A percentile compares a stretch with the other conserved stretches of the same genome.
These are phyloP conservation scores for Xylaria bambusicola DNA, from an alignment of 495 filamentous ascomycete genomes.

Conservation along the genomic window DNA sequence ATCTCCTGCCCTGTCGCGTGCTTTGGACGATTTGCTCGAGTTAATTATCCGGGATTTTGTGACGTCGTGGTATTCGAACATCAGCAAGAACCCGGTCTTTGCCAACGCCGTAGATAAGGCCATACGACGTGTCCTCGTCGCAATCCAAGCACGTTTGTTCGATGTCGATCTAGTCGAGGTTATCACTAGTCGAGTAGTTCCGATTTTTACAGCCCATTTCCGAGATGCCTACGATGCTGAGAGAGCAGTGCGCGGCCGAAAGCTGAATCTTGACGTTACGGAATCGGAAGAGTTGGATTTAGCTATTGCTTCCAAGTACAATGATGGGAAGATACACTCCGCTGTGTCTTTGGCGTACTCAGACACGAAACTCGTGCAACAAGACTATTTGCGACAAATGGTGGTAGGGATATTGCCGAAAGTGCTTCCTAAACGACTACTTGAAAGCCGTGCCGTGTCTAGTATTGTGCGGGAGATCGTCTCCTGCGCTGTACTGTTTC, in stretches of 20 bases:
- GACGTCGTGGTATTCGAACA: conserved; percentile 81
- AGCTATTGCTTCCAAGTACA: conserved; percentile 91
- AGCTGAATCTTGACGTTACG: conserved; percentile 85
- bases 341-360: conserved; percentile 81
- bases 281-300: conserved; percentile 95
- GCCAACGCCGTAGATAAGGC: conserved; percentile 79
- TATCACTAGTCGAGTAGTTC: conserved; percentile 77
- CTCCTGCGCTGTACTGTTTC: conserved; percentile 71
- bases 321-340: conserved; percentile 83
- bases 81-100: conserved; percentile 80
- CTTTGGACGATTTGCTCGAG: conserved; percentile 76
- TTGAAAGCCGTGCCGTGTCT: conserved; percentile 75
- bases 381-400: conserved; percentile 78
- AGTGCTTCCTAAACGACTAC: conserved; percentile 70
- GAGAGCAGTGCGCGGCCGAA: conserved; percentile 77
- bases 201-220: conserved; percentile 88
- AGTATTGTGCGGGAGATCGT: conserved; percentile 85
- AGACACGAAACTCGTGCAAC: conserved; percentile 78
- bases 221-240: conserved; percentile 91
- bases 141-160: conserved; percentile 67
- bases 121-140: conserved; percentile 71
- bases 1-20: conserved; percentile 76
- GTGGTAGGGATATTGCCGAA: conserved; percentile 70
- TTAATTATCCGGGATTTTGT: conserved; percentile 84
- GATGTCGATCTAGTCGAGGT: conserved; percentile 78